Conservation (phyloP, 495 filamentous ascomycete species). For the Evernia prunastri region DNA sequence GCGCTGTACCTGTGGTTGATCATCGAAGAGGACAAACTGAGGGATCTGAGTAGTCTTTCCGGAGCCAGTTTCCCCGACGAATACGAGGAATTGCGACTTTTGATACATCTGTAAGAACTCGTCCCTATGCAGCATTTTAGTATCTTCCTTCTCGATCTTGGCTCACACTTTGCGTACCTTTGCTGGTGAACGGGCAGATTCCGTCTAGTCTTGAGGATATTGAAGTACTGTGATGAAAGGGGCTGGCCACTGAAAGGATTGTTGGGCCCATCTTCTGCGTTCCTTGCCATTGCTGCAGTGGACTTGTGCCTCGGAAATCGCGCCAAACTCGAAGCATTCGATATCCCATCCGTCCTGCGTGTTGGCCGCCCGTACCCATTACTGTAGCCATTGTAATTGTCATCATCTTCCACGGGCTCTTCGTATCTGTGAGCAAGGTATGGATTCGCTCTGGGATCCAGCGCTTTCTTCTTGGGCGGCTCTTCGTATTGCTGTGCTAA, state of each 20-base stretch:
- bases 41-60: constrained; percentile 99
- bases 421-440: constrained; percentile 90
- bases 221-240: constrained; percentile 78
- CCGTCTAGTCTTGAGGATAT: constrained; percentile 74
- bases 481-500: constrained; percentile 5
- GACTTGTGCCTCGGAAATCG: constrained; percentile 72
- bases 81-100: constrained; percentile 87
- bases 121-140: constrained; percentile 49
- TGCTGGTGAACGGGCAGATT: constrained; percentile 87
- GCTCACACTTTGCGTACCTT: constrained; percentile 47
- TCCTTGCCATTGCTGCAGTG: constrained; percentile 64
- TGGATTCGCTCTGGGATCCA: constrained; percentile 60
- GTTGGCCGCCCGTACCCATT: constrained; percentile 34
- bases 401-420: constrained; percentile 29
- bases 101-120: constrained; percentile 93
- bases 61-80: constrained; percentile 98
- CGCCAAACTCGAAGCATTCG: constrained; percentile 47
- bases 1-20: constrained; percentile 73
- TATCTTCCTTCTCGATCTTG: background rate
- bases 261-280: constrained; percentile 70
- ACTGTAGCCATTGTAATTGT: constrained; percentile 31
- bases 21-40: constrained; percentile 95
- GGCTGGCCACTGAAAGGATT: constrained; percentile 78
- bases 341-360: constrained; percentile 26
- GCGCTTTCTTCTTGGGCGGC: constrained; percentile 34